These are phyloP conservation scores for Saturnispora mendoncae DNA, from an alignment of 805 yeast genomes.

Conservation along the genomic window DNA sequence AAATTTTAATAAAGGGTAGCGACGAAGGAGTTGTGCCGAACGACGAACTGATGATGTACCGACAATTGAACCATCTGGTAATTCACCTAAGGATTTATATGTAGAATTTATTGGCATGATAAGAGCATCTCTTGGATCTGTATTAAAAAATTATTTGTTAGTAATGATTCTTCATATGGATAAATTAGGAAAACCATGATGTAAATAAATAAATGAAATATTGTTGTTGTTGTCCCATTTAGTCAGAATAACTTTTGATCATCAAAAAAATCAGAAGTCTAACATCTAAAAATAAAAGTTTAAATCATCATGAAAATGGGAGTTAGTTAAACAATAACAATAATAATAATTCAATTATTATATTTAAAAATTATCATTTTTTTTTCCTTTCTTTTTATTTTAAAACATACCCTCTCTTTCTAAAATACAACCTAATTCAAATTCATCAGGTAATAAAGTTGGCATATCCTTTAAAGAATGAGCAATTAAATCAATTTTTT, in stretches of 20 bases:
- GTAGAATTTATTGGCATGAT: slow-evolving; percentile 61
- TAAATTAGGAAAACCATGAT: background rate
- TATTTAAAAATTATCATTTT: too few species aligned
- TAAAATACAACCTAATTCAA: slow-evolving; percentile 79
- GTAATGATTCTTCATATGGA: background rate
- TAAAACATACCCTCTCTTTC: slow-evolving; percentile 50
- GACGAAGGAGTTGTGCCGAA: slow-evolving; percentile 78
- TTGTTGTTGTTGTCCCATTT: background rate
- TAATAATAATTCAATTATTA: too few species aligned
- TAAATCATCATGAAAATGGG: slow-evolving; percentile 21
- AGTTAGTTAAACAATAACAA: background rate
- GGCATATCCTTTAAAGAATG: slow-evolving; percentile 92
- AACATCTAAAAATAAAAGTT: slow-evolving; percentile 29
- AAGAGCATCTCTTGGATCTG: slow-evolving; percentile 87
- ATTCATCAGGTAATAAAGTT: slow-evolving; percentile 80
- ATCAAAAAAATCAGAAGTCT: slow-evolving; percentile 31
- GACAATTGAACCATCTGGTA: slow-evolving; percentile 79
- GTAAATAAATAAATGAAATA: background rate
- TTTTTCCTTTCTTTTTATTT: background rate
- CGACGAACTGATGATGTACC: slow-evolving; percentile 95
- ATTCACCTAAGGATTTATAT: slow-evolving; percentile 56
- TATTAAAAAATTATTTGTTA: slow-evolving; percentile 11
- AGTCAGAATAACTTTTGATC: slow-evolving; percentile 20
- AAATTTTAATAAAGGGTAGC: slow-evolving; percentile 67
- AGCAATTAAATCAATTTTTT: slow-evolving; percentile 77